Evolutionary conservation across 2,329 filamentous ascomycete species (phyloP), one percentile per base, ranked within the genome.

Genomic region (Arthrobotrys entomopaga): DNA sequence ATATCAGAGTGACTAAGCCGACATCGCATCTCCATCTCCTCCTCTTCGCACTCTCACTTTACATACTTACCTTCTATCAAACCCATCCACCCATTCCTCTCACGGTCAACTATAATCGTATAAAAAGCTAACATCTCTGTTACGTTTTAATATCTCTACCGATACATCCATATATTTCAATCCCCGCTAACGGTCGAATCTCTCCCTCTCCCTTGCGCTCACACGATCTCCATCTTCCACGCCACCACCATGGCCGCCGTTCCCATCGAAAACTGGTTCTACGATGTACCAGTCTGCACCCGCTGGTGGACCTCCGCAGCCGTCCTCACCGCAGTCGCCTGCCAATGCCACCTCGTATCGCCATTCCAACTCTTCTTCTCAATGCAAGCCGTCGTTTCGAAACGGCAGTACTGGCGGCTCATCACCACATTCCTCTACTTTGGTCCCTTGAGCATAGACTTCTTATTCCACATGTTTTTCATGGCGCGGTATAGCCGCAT

Each of bases 391-490:
- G 95, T 98, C 69, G 97, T 96, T 81, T 84, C 90, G 76, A 97
- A 96, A 83, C 91, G 90, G 77, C 93, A 98, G 92, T 98, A 97
- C 82, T 99, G 95, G 95, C 90, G 95, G 46, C 85, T 99, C n/a
- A 80, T 97, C 46, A 96, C 94, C 1, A 97, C 94, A 0, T 99
- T 99, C 83, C 88, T 98, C 80, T 99, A 98, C 84, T 98, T 98
- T 80, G 95, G 95, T 1, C 93, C 94, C 1, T 88, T 98, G 77
- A 95, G 90, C 29, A 88, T 99, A 80, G 95, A 98, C 81, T 89
- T 99, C 46, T 86, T 98, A 78, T 98, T 97, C 85, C 94, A 98
- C 82, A 91, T 98, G 81, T 99, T 97, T 86, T 99, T 99, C 83
- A 89, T 97, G 69, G 93, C 97, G 81, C 91, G 95, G 67, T 99